Evolutionary conservation across 2,329 filamentous ascomycete species (phyloP), one percentile per base, ranked within the genome.

Genomic region (Exophiala sp.): DNA sequence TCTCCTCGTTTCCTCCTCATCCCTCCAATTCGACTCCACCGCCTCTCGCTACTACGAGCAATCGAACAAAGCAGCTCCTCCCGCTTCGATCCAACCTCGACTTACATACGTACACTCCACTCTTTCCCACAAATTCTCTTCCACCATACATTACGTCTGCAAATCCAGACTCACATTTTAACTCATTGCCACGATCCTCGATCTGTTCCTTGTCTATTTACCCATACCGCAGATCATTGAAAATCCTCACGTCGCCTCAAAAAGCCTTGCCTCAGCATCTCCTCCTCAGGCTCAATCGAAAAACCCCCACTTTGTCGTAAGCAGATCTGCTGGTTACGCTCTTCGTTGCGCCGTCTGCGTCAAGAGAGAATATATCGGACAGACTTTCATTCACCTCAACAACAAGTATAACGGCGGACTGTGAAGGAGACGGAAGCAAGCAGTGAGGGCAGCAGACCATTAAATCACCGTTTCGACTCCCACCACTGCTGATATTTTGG

Each of bases 71-170:
- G 21, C 18, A 41, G 16, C 39, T 41, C 39, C 39, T 24, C 41
- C 41, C 41, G 41, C 41, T 43, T 43, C 41, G 41, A 43, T 43
- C 41, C 41, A 43, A 43, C 41, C 41, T 24, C 41, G 7, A 43
- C 41, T 24, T 43, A 20, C 41, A 43, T 29, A 29, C 24, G 24
- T 29, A 14, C 42, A 45, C 50, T 44, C 40, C 50, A 36, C 32
- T 51, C 49, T 41, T 42, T 52, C 42, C 50, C 50, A 52, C 50
- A 47, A 46, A 51, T 45, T 29, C 39, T 14, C 32, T 43, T 10
- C 47, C n/a, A 24, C 16, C 33, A 32, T n/a, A 29, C 41, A n/a
- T 43, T 43, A 43, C 41, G 41, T 33, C 24, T 41, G 34, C 45
- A 12, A 32, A 16, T 35, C 50, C 14, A 14, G 12, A 53, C 43